phyloP scores from a whole-genome alignment of 257 asterid genomes.

The Solanum neorickii region DNA sequence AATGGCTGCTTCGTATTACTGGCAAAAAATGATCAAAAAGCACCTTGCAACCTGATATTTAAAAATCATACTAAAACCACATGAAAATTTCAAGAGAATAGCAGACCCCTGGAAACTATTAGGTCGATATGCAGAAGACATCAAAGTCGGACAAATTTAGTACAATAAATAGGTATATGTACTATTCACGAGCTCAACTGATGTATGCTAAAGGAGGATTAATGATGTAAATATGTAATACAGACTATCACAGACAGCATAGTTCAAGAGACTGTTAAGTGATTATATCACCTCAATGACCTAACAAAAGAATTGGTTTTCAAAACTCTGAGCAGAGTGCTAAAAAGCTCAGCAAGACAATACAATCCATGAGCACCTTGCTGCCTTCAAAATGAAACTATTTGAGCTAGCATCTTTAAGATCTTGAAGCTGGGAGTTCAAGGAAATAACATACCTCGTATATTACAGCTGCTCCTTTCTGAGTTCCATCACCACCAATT shows the following conservation, averaged over 20 bases:
- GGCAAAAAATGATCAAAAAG: neutral
- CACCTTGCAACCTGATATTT: neutral
- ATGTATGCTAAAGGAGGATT: neutral
- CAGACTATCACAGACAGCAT: neutral
- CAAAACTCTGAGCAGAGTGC: neutral
- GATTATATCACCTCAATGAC: neutral
- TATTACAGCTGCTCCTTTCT: constrained; percentile 81
- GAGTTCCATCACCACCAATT: constrained; percentile 97
- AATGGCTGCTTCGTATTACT: neutral
- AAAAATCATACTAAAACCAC: neutral
- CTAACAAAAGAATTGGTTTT: neutral
- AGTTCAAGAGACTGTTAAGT: neutral
- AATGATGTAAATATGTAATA: neutral
- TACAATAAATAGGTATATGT: neutral
- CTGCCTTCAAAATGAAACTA: neutral
- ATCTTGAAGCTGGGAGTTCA: neutral
- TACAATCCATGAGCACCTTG: neutral
- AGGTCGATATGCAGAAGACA: neutral
- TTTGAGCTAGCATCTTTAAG: neutral
- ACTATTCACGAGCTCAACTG: neutral
- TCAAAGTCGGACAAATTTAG: neutral
- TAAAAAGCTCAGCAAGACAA: neutral
- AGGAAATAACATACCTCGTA: constrained; percentile 43
- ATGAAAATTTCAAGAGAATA: neutral
- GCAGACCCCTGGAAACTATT: neutral